A percentile compares a stretch with the other conserved stretches of the same genome.
Evolutionary conservation across 2,329 filamentous ascomycete genomes (phyloP).

Genomic region (Pseudogymnoascus sp.): DNA sequence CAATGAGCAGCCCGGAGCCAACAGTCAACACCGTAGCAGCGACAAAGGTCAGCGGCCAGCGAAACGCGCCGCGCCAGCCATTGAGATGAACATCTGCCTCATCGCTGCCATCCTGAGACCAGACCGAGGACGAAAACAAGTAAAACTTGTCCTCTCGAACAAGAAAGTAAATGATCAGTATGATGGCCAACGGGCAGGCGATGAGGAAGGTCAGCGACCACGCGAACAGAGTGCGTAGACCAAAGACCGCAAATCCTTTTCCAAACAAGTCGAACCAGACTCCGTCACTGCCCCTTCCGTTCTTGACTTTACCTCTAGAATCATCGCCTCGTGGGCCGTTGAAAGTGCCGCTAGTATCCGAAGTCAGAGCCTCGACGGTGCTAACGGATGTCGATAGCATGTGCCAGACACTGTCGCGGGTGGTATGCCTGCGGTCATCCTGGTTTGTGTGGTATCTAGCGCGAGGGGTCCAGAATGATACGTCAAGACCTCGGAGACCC

Average conservation of each 20-base stretch:
- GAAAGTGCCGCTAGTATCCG: constrained; percentile 59
- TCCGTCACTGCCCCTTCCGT: constrained; percentile 56
- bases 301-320: constrained; percentile 52
- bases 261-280: constrained; percentile 97
- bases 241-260: constrained; percentile 66
- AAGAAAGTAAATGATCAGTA: constrained; percentile 60
- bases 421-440: constrained; percentile 75
- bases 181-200: constrained; percentile 63
- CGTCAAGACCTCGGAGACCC: constrained; percentile 79
- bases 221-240: constrained; percentile 75
- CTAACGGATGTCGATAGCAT: constrained; percentile 81
- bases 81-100: constrained; percentile 56
- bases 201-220: constrained; percentile 78
- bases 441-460: constrained; percentile 85
- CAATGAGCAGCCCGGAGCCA: constrained; percentile 63
- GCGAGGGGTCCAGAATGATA: constrained; percentile 83
- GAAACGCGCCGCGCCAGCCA: constrained; percentile 74
- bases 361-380: constrained; percentile 63
- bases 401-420: constrained; percentile 69
- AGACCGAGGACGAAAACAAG: constrained; percentile 59
- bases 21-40: constrained; percentile 61
- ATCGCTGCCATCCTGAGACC: constrained; percentile 50
- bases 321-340: constrained; percentile 47
- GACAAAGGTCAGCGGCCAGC: constrained; percentile 68
- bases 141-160: constrained; percentile 75